phyloP scores from a whole-genome alignment of 371 early-diverging fungal species.

The Mortierella polycephala region DNA sequence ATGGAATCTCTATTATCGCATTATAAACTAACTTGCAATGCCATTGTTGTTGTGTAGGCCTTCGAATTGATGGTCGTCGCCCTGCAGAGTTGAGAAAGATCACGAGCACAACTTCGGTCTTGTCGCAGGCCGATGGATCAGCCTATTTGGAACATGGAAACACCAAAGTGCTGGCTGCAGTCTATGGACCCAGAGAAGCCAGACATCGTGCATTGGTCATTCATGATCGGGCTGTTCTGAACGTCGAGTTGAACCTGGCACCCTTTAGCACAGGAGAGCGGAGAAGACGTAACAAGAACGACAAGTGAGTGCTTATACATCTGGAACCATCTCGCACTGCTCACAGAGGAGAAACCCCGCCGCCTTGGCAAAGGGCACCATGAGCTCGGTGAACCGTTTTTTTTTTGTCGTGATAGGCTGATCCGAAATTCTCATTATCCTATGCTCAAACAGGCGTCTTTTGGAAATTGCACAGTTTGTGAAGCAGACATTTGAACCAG shows the following conservation, averaged over 20 bases:
- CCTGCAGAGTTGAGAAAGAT: constrained; percentile 91
- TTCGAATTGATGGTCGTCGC: constrained; percentile 95
- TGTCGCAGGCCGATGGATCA: constrained; percentile 91
- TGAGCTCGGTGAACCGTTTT: neutral
- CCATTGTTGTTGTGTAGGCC: constrained; percentile 58
- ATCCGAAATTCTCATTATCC: no score
- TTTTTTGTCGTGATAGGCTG: neutral
- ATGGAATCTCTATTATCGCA: neutral
- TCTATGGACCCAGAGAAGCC: constrained; percentile 95
- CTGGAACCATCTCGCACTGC: no score
- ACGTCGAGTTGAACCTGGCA: constrained; percentile 91
- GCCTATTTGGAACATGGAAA: constrained; percentile 96
- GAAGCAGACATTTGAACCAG: constrained; percentile 92
- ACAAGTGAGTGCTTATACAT: constrained; percentile 69
- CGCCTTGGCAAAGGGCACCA: no score
- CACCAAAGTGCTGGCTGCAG: constrained; percentile 91
- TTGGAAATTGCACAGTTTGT: constrained; percentile 87
- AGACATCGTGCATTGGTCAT: constrained; percentile 65
- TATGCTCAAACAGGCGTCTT: constrained; percentile 67
- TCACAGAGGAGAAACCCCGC: no score
- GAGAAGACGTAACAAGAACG: constrained; percentile 80
- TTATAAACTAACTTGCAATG: neutral
- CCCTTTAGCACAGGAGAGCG: constrained; percentile 94
- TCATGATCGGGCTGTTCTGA: constrained; percentile 87
- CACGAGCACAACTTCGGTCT: constrained; percentile 79